phyloP scores from a whole-genome alignment of 2,329 filamentous ascomycete species.

The Elsinoe australis region DNA sequence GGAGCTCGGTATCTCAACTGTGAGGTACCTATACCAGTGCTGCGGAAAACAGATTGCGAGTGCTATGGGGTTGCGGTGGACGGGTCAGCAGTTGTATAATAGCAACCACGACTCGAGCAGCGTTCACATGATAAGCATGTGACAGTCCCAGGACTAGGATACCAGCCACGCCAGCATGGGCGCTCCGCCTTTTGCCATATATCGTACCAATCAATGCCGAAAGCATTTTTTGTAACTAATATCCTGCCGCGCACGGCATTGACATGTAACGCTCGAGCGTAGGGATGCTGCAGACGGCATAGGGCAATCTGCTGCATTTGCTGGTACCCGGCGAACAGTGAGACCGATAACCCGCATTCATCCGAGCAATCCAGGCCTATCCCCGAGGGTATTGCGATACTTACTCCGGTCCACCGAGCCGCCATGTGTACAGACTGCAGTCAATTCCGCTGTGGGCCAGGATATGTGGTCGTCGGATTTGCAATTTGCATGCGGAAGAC shows the following conservation, averaged over 20 bases:
- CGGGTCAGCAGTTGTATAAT: no score
- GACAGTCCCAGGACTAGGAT: not conserved
- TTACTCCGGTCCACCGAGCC: no score
- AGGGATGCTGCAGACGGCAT: no score
- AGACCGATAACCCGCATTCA: no score
- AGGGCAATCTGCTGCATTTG: no score
- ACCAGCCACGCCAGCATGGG: slow-evolving; percentile 2
- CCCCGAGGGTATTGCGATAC: no score
- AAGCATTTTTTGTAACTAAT: no score
- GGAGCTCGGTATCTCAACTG: no score
- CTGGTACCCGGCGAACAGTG: no score
- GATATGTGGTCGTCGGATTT: not conserved
- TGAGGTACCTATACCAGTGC: no score
- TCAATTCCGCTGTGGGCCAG: not conserved
- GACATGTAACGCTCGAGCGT: slow-evolving; percentile 2
- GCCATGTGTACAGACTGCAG: slow-evolving; percentile 1
- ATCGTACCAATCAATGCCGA: slow-evolving; percentile 1
- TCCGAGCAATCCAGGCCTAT: no score
- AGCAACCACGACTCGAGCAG: not conserved
- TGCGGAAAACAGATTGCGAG: no score
- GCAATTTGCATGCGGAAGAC: not conserved
- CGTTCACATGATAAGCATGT: not conserved
- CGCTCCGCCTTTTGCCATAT: not conserved
- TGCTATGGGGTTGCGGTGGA: not conserved
- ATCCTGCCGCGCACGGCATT: slow-evolving; percentile 1